Evolutionary conservation across 805 yeast genomes (phyloP).

Genomic region (Hanseniaspora singularis): DNA sequence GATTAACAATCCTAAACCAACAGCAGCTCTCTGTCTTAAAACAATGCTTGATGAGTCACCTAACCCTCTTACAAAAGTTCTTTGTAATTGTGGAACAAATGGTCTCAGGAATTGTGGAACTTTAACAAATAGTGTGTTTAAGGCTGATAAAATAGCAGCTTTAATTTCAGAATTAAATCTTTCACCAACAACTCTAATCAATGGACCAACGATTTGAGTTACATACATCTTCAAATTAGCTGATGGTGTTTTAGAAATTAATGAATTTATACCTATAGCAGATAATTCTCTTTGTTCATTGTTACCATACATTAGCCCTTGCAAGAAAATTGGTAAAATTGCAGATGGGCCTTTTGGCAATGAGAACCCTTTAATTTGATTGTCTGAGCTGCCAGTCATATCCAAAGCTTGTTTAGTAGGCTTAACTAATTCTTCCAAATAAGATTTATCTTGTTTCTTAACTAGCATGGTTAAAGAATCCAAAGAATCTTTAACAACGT

Average conservation of each 20-base stretch:
- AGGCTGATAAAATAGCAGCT: conserved; percentile 81
- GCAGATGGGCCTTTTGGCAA: conserved; percentile 76
- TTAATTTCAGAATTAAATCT: conserved; percentile 83
- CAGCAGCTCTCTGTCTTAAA: conserved; percentile 74
- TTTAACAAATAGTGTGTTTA: conserved; percentile 63
- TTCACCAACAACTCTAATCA: conserved; percentile 96
- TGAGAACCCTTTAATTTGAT: conserved; percentile 36
- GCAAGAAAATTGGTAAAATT: conserved; percentile 79
- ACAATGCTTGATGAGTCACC: conserved; percentile 64
- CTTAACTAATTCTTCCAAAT: conserved; percentile 60
- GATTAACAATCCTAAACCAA: conserved; percentile 77
- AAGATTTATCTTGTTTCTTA: conserved; percentile 60
- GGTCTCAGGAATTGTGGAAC: conserved; percentile 89
- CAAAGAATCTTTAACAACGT: conserved; percentile 53
- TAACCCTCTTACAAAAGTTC: conserved; percentile 88
- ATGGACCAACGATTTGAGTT: conserved; percentile 89
- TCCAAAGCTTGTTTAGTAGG: conserved; percentile 70
- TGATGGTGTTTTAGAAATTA: conserved; percentile 79
- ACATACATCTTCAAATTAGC: conserved; percentile 72
- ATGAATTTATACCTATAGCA: conserved; percentile 79
- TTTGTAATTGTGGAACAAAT: conserved; percentile 90
- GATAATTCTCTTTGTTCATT: conserved; percentile 71
- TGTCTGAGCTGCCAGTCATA: conserved; percentile 44
- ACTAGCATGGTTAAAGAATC: conserved; percentile 55
- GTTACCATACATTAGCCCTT: conserved; percentile 90